These are phyloP conservation scores for Trametes hirsuta DNA, from an alignment of 1,284 basidiomycete genomes.

Conservation along the genomic window DNA sequence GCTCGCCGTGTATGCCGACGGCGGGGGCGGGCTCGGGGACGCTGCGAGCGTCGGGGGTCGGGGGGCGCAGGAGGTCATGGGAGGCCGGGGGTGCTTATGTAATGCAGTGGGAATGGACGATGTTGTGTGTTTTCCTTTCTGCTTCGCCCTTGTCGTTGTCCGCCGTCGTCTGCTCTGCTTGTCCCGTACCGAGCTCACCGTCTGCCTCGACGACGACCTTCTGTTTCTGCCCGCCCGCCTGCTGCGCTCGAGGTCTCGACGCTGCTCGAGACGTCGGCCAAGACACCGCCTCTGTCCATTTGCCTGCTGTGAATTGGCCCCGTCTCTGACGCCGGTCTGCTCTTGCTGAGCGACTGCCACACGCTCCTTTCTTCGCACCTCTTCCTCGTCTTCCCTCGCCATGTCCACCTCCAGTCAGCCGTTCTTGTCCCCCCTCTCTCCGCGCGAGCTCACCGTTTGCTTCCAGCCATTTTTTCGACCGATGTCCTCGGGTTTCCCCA, in stretches of 20 bases:
- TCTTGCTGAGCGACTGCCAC: not conserved
- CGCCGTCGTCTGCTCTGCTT: conserved; percentile 3
- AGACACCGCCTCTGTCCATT: conserved; percentile 1
- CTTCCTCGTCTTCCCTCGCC: not conserved
- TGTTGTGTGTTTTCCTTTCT: not conserved
- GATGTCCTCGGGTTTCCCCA: not conserved
- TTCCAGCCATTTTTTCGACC: conserved; percentile 1
- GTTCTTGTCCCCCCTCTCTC: not conserved
- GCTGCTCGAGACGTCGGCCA: not conserved
- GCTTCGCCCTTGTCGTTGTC: not conserved
- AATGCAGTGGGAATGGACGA: not conserved
- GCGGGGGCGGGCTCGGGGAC: not conserved
- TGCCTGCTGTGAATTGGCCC: not conserved
- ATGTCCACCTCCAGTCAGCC: conserved; percentile 7
- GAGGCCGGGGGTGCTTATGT: conserved; percentile 13
- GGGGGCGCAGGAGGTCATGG: not conserved
- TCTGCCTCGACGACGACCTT: conserved; percentile 1
- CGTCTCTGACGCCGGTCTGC: not conserved
- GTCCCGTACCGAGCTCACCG: conserved; percentile 5
- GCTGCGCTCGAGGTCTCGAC: not conserved
- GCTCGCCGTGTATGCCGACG: not conserved
- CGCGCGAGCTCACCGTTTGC: not conserved
- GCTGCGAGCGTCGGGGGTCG: not conserved
- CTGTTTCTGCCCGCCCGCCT: not conserved
- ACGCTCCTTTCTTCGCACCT: conserved; percentile 2